phyloP scores from a whole-genome alignment of 441 rosid species.

The Gossypium davidsonii region DNA sequence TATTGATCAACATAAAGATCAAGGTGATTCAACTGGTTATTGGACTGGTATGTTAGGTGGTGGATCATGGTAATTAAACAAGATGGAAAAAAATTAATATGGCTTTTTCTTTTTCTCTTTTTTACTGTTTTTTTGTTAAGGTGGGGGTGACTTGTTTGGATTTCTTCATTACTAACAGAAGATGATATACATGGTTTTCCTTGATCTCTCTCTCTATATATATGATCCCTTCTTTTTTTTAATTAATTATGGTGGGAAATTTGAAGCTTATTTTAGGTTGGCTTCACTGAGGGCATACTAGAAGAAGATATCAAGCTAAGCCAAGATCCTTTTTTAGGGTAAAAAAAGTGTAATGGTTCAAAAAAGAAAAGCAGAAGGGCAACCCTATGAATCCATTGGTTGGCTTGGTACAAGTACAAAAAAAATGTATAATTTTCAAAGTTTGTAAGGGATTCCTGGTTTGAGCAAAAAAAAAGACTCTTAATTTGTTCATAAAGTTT shows the following conservation, averaged over 20 bases:
- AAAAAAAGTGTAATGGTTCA: neutral
- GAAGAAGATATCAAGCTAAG: constrained; percentile 20
- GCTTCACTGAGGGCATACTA: constrained; percentile 32
- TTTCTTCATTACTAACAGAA: constrained; percentile 51
- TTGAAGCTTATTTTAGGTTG: constrained; percentile 42
- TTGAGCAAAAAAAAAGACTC: neutral
- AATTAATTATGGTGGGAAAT: constrained; percentile 19
- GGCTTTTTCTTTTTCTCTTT: constrained; percentile 16
- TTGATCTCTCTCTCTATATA: constrained; percentile 11
- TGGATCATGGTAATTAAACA: constrained; percentile 63
- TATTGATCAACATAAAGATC: constrained; percentile 40
- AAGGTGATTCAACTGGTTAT: constrained; percentile 56
- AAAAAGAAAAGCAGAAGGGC: neutral
- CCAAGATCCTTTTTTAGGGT: constrained; percentile 13
- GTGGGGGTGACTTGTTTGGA: constrained; percentile 46
- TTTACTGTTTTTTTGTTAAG: constrained; percentile 25
- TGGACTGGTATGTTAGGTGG: constrained; percentile 87
- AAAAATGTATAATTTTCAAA: constrained; percentile 20
- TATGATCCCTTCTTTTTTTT: constrained; percentile 6
- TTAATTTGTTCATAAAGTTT: constrained; percentile 7
- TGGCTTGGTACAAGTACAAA: neutral
- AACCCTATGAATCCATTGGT: neutral
- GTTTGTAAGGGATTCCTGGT: constrained; percentile 26
- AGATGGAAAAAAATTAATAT: constrained; percentile 15
- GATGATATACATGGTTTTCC: constrained; percentile 33